Evolutionary conservation across 768 basidiomycete genomes (phyloP).

Genomic region (Leucosporidium scottii): DNA sequence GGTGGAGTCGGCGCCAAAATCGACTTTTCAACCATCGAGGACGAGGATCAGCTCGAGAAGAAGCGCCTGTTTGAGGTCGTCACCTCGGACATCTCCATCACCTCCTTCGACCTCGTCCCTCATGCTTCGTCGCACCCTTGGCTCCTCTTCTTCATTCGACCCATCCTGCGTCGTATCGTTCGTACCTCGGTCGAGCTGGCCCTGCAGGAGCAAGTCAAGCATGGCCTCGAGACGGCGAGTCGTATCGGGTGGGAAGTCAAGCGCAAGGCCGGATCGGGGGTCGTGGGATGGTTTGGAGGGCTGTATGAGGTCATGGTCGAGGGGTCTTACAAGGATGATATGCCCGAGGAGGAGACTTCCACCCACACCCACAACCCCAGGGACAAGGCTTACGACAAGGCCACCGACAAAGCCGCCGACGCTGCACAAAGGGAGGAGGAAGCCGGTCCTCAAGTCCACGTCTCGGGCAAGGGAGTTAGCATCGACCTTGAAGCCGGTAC

Average conservation of each 20-base stretch:
- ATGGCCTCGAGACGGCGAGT: neutral
- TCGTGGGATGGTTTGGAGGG: conserved; percentile 8
- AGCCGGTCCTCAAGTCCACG: neutral
- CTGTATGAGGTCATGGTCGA: conserved; percentile 7
- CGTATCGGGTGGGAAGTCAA: conserved; percentile 4
- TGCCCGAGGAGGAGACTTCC: neutral
- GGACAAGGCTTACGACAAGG: too few relatives aligned
- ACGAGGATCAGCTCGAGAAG: neutral
- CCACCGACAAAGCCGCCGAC: neutral
- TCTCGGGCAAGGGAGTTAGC: conserved; percentile 17
- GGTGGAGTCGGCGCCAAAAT: conserved; percentile 4
- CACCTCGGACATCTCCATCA: neutral
- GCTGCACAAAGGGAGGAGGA: neutral
- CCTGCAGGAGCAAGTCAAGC: neutral
- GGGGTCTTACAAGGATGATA: neutral
- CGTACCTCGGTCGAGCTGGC: conserved; percentile 12
- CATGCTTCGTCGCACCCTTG: conserved; percentile 13
- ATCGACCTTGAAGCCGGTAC: conserved; percentile 17
- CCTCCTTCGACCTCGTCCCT: conserved; percentile 6
- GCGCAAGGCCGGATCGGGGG: neutral
- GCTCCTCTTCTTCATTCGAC: conserved; percentile 10
- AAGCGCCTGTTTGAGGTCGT: neutral
- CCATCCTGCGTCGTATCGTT: neutral
- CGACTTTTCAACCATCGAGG: neutral
- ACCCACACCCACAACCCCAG: too few relatives aligned